A percentile compares a stretch with the other conserved stretches of the same genome.
phyloP scores from a whole-genome alignment of 2,329 filamentous ascomycete species.

The Fusarium heterosporum region DNA sequence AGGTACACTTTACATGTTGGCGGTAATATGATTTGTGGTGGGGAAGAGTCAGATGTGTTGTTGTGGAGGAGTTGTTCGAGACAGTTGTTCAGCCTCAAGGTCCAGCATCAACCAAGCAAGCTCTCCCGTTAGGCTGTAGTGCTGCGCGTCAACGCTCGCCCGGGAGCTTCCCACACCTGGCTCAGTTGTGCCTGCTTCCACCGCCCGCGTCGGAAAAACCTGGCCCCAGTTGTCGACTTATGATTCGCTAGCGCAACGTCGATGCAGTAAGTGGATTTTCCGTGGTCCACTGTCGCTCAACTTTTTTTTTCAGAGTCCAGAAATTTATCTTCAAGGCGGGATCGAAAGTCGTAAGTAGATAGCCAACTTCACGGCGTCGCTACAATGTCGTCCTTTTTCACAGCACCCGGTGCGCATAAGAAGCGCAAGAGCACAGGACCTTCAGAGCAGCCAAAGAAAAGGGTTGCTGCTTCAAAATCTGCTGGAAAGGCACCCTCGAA shows the following conservation, averaged over 20 bases:
- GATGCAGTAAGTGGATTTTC: constrained; percentile 32
- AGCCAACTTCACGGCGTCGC: constrained; percentile 44
- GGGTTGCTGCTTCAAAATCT: constrained; percentile 62
- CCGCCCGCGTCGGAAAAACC: constrained; percentile 52
- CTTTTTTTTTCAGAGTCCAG: constrained; percentile 56
- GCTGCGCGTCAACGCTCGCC: constrained; percentile 52
- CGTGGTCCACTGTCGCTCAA: constrained; percentile 48
- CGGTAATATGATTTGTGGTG: constrained; percentile 32
- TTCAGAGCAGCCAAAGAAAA: constrained; percentile 69
- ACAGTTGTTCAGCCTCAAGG: constrained; percentile 42
- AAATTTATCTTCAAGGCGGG: constrained; percentile 49
- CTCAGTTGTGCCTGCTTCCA: constrained; percentile 49
- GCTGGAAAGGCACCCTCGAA: constrained; percentile 58
- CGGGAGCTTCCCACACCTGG: constrained; percentile 37
- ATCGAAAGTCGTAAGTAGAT: constrained; percentile 45
- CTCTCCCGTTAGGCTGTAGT: constrained; percentile 53
- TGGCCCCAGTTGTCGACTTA: constrained; percentile 30
- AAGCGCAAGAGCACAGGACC: constrained; percentile 83
- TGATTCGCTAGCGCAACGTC: constrained; percentile 43
- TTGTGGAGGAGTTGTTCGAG: constrained; percentile 35
- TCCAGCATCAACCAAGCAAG: constrained; percentile 45
- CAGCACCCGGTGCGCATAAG: constrained; percentile 83
- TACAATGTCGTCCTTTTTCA: constrained; percentile 96
- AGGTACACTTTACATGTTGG: constrained; percentile 42
- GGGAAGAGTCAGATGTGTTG: constrained; percentile 28